A percentile compares a stretch with the other conserved stretches of the same genome.
Evolutionary conservation across 441 rosid genomes (phyloP).

Genomic region (Daphne laureola): DNA sequence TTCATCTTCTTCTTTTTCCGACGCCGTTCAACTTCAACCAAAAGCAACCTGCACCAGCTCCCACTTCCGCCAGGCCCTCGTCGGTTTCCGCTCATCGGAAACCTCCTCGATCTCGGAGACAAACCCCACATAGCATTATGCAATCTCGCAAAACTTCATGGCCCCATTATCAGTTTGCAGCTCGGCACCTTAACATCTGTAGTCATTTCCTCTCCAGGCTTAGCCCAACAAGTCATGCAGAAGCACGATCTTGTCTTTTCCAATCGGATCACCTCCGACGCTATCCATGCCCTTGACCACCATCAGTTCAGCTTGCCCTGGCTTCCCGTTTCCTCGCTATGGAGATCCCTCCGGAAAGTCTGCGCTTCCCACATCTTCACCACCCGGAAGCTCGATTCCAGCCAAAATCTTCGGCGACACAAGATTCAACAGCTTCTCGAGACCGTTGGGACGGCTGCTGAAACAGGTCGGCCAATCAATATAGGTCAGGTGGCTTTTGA

Average conservation of each 20-base stretch:
- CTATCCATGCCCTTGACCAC: slow-evolving; percentile 12
- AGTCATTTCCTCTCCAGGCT: slow-evolving; percentile 17
- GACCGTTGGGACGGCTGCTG: slow-evolving; percentile 11
- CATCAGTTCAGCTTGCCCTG: slow-evolving; percentile 12
- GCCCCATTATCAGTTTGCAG: slow-evolving; percentile 24
- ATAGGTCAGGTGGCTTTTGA: slow-evolving; percentile 22
- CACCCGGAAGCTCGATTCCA: slow-evolving; percentile 18
- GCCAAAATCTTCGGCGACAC: slow-evolving; percentile 13
- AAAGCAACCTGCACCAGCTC: background rate
- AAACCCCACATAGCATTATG: slow-evolving; percentile 27
- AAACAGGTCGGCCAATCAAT: slow-evolving; percentile 11
- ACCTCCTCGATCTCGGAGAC: slow-evolving; percentile 23
- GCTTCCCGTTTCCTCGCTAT: slow-evolving; percentile 14
- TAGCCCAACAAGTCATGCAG: slow-evolving; percentile 24
- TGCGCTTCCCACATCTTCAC: slow-evolving; percentile 22
- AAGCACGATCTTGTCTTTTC: slow-evolving; percentile 26
- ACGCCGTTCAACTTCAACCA: background rate
- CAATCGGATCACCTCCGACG: slow-evolving; percentile 14
- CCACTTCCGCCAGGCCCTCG: slow-evolving; percentile 28
- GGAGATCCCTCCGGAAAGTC: slow-evolving; percentile 27
- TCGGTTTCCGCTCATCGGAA: slow-evolving; percentile 19
- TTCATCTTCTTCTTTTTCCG: background rate
- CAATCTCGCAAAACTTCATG: slow-evolving; percentile 21
- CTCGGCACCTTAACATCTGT: slow-evolving; percentile 18
- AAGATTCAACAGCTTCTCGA: slow-evolving; percentile 21